phyloP scores from a whole-genome alignment of 768 basidiomycete species.

The Leccinum rimulosum region DNA sequence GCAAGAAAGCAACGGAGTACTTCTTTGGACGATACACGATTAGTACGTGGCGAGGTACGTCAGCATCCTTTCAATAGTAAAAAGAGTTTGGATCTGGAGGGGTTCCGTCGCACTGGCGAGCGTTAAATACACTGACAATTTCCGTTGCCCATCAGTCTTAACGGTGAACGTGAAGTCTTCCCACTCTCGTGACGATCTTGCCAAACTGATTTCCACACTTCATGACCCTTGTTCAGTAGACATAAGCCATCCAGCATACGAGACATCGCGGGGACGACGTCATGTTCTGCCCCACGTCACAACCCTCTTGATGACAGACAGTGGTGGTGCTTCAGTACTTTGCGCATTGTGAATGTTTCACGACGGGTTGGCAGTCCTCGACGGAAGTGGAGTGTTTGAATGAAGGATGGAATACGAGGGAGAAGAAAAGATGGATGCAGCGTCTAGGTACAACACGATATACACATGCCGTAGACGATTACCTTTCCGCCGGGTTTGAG shows the following conservation, averaged over 20 bases:
- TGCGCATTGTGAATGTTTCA: conserved; percentile 69
- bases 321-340: conserved; percentile 57
- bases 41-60: background rate
- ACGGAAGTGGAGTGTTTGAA: conserved; percentile 4
- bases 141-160: background rate
- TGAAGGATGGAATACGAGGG: background rate
- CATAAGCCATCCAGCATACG: conserved; percentile 62
- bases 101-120: background rate
- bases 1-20: background rate
- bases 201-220: conserved; percentile 64
- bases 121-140: background rate
- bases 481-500: conserved; percentile 53
- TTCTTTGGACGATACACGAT: background rate
- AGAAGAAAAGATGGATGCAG: background rate
- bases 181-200: conserved; percentile 52
- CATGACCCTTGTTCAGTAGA: conserved; percentile 66
- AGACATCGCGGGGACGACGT: conserved; percentile 68
- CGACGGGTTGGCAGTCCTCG: conserved; percentile 28
- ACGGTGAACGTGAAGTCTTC: conserved; percentile 10
- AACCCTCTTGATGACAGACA: conserved; percentile 1
- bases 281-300: conserved; percentile 42
- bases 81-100: background rate
- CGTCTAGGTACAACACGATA: background rate
- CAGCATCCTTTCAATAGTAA: background rate
- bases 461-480: conserved; percentile 65